Evolutionary conservation across 768 basidiomycete species (phyloP), one percentile per base, ranked within the genome.

Genomic region (Lactarius hatsudake): DNA sequence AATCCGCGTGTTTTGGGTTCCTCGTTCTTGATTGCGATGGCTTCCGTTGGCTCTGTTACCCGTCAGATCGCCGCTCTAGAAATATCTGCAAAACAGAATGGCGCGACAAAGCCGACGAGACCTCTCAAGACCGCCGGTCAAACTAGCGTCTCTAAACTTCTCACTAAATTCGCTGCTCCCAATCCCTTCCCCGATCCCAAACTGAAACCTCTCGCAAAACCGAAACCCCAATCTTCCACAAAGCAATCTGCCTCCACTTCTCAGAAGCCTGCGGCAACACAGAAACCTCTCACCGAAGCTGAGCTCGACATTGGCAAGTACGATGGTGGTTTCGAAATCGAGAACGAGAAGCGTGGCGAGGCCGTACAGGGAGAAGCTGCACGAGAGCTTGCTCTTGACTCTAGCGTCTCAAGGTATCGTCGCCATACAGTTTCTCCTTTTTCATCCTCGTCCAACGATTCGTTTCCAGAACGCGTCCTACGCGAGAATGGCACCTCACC

Each of bases 251-350:
- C n/a, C n/a, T n/a, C n/a, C n/a, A n/a, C n/a, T n/a, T n/a, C n/a
- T 30, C 59, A 61, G 45, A 63, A 68, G 40, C 51, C 69, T 59
- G 30, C 71, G 73, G 30, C 72, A 72, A 4, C 30, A 71, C 69
- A 38, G 76, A 74, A 63, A 68, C 43, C 26, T 63, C 15, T 59
- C 60, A 64, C 26, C 65, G 60, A 30, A 26, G 74, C 32, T 71
- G 76, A 71, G 45, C 62, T 93, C 48, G 93, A 94, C 73, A 93
- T 97, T 40, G 96, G 96, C 34, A 83, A 80, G 56, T 99, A 99
- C 76, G 96, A 99, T 70, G 96, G 95, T n/a, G 95, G 96, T 2
- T 84, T 98, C n/a, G 96, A 97, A 78, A 79, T 86, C 40, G 96
- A 97, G 70, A 88, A 91, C 60, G 89, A 90, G 74, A 90, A 87